A percentile compares a stretch with the other conserved stretches of the same genome.
Conservation (phyloP, 441 rosid species). For the Metrosideros polymorpha region DNA sequence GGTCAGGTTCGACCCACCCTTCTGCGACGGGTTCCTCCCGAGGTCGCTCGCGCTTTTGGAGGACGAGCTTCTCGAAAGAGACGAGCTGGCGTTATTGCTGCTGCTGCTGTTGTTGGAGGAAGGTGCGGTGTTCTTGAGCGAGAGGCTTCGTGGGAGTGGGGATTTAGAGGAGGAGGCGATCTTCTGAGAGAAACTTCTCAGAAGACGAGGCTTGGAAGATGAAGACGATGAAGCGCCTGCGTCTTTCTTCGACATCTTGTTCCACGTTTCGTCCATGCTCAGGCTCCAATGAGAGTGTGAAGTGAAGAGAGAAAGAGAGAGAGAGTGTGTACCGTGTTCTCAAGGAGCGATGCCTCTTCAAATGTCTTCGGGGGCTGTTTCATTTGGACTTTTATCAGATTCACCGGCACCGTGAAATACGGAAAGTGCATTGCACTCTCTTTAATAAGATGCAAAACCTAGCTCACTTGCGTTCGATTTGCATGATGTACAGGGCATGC, state of each 20-base stretch:
- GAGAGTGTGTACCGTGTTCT: neutral
- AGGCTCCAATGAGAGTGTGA: neutral
- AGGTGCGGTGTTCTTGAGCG: constrained; percentile 55
- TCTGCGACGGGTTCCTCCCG: constrained; percentile 48
- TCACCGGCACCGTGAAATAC: neutral
- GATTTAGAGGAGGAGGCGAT: constrained; percentile 26
- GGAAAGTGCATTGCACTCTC: neutral
- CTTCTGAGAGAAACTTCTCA: constrained; percentile 8
- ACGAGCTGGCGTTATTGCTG: constrained; percentile 49
- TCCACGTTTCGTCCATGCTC: constrained; percentile 84
- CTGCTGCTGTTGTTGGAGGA: constrained; percentile 16
- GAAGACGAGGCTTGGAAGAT: neutral
- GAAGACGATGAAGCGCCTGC: neutral
- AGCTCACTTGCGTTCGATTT: neutral
- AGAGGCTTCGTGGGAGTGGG: constrained; percentile 58
- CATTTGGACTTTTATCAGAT: neutral
- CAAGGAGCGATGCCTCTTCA: neutral
- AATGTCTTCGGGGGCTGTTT: neutral
- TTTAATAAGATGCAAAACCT: neutral
- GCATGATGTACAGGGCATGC: neutral
- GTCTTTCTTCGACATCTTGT: constrained; percentile 49
- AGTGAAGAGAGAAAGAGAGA: neutral
- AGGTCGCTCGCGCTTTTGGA: constrained; percentile 2
- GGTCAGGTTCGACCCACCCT: constrained; percentile 27
- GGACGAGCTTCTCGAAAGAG: constrained; percentile 38